Conservation (phyloP, 2,329 filamentous ascomycete species). For the Neonectria neomacrospora region DNA sequence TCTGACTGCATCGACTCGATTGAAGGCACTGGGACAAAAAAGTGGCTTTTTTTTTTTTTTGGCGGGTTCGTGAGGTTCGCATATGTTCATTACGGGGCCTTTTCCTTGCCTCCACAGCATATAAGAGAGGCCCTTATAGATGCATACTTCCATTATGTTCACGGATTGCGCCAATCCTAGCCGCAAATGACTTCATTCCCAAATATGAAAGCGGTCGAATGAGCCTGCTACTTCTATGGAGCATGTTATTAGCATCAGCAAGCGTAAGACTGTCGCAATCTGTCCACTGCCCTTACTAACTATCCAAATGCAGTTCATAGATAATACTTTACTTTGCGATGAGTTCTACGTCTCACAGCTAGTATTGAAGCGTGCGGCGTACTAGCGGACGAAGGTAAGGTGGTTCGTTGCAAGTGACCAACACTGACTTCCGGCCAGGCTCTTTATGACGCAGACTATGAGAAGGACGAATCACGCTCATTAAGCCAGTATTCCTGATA, state of each 20-base stretch:
- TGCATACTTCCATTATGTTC: slow-evolving; percentile 42
- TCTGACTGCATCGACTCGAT: too few species aligned
- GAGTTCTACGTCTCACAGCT: slow-evolving; percentile 12
- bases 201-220: slow-evolving; percentile 27
- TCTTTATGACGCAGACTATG: slow-evolving; percentile 48
- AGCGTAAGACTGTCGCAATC: slow-evolving; percentile 41
- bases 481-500: slow-evolving; percentile 56
- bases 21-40: too few species aligned
- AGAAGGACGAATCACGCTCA: slow-evolving; percentile 52
- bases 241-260: slow-evolving; percentile 46
- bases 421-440: slow-evolving; percentile 27
- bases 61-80: too few species aligned
- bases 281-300: neutral
- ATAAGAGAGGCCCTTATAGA: slow-evolving; percentile 32
- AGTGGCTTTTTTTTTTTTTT: too few species aligned
- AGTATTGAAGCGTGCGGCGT: slow-evolving; percentile 28
- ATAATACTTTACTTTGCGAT: slow-evolving; percentile 12
- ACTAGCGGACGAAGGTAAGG: slow-evolving; percentile 27
- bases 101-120: slow-evolving; percentile 27
- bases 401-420: too few species aligned
- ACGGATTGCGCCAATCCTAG: slow-evolving; percentile 41
- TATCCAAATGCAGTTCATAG: neutral
- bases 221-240: slow-evolving; percentile 42
- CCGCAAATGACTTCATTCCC: slow-evolving; percentile 33
- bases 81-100: slow-evolving; percentile 22